Evolutionary conservation across 768 basidiomycete species (phyloP).

Genomic region (Hydnum rufescens): DNA sequence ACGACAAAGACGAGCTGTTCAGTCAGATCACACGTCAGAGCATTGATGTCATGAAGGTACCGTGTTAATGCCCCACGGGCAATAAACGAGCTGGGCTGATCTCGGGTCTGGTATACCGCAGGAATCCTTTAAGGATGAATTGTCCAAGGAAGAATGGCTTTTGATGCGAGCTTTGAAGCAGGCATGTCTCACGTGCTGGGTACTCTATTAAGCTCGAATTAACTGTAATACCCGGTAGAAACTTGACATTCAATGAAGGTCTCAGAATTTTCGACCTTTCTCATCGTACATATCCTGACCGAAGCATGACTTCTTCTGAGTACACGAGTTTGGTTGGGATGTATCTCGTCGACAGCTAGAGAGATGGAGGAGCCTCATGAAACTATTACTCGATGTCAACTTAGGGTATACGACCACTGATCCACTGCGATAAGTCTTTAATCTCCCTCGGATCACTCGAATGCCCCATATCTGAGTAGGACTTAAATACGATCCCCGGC

Average conservation of each 20-base stretch:
- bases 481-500: not conserved
- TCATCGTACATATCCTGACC: too few species aligned
- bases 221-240: too few species aligned
- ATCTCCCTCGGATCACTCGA: constrained; percentile 44
- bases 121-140: constrained; percentile 76
- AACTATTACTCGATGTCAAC: not conserved
- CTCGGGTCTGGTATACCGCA: constrained; percentile 16
- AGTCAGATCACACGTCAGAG: constrained; percentile 81
- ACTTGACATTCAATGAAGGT: too few species aligned
- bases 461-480: constrained; percentile 37
- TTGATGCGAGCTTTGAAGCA: constrained; percentile 77
- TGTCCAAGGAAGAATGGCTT: constrained; percentile 79
- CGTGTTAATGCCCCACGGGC: constrained; percentile 7
- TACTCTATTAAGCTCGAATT: too few species aligned
- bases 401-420: constrained; percentile 15
- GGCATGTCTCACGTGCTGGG: too few species aligned
- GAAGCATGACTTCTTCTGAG: too few species aligned
- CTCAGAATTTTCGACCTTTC: too few species aligned
- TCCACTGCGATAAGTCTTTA: constrained; percentile 47
- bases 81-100: not conserved
- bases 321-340: too few species aligned
- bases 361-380: not conserved
- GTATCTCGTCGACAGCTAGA: too few species aligned
- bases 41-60: constrained; percentile 87
- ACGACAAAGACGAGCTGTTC: constrained; percentile 85